Conservation (phyloP, 2,329 filamentous ascomycete species). For the Ophiostoma pallidulum region DNA sequence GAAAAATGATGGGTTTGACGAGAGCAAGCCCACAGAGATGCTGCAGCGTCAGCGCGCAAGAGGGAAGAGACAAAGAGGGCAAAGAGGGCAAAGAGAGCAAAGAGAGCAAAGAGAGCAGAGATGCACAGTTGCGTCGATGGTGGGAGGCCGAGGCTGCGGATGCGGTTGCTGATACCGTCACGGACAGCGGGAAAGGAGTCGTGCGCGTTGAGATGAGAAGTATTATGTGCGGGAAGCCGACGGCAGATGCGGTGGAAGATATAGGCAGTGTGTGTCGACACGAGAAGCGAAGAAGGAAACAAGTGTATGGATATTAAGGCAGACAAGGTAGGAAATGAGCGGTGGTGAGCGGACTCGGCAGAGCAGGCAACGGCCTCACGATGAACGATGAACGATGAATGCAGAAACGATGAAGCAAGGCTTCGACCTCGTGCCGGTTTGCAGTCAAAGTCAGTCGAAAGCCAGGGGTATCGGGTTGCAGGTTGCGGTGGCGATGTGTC, state of each 20-base stretch:
- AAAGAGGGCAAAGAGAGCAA: too few species aligned
- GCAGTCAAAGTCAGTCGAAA: neutral
- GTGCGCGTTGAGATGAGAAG: too few species aligned
- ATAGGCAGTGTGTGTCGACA: neutral
- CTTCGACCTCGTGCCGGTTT: neutral
- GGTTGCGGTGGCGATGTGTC: neutral
- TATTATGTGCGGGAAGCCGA: too few species aligned
- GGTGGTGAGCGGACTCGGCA: neutral
- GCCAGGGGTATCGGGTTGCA: neutral
- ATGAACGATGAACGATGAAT: too few species aligned
- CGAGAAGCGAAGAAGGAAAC: neutral
- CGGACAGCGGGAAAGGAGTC: too few species aligned
- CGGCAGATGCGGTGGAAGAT: too few species aligned
- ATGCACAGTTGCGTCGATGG: too few species aligned
- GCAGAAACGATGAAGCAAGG: neutral
- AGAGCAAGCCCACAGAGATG: constrained; percentile 3
- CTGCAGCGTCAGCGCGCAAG: constrained; percentile 12
- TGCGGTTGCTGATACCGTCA: too few species aligned
- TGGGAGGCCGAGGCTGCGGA: too few species aligned
- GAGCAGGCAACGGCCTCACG: too few species aligned
- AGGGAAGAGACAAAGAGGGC: neutral
- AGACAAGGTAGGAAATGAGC: neutral
- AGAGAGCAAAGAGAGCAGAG: too few species aligned
- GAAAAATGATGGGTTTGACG: neutral
- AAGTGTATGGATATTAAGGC: neutral